Evolutionary conservation across 805 yeast species (phyloP).

Genomic region (Lipomyces chichibuensis): DNA sequence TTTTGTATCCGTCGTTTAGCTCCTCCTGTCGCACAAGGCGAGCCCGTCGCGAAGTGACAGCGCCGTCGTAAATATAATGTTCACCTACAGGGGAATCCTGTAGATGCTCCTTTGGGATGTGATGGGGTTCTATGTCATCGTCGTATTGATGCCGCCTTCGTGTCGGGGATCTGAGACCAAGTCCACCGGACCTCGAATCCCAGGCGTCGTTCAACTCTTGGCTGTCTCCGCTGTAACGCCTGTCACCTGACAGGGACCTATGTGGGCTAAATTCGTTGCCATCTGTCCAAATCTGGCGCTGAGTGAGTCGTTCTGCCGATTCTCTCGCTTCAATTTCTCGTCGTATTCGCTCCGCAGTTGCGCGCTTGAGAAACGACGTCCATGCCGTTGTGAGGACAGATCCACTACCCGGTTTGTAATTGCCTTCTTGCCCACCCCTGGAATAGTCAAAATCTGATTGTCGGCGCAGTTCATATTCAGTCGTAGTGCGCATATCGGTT

Average conservation of each 20-base stretch:
- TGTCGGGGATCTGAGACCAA: not conserved
- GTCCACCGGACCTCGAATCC: not conserved
- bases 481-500: not conserved
- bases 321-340: conserved; percentile 18
- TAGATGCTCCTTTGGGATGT: not conserved
- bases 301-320: not conserved
- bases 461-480: not conserved
- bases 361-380: conserved; percentile 29
- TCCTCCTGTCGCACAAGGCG: conserved; percentile 13
- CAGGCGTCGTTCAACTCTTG: not conserved
- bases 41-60: conserved; percentile 8
- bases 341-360: conserved; percentile 25
- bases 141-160: not conserved
- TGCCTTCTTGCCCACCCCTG: not conserved
- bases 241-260: not conserved
- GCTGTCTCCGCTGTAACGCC: not conserved
- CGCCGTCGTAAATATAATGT: conserved; percentile 4
- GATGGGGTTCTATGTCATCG: not conserved
- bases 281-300: not conserved
- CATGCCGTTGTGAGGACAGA: conserved; percentile 27
- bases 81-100: not conserved
- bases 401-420: conserved; percentile 11
- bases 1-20: conserved; percentile 1
- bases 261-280: not conserved
- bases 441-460: not conserved